Base-by-base conservation (phyloP, 2,329 filamentous ascomycete genomes). In the Phialemoniopsis sp. region DNA sequence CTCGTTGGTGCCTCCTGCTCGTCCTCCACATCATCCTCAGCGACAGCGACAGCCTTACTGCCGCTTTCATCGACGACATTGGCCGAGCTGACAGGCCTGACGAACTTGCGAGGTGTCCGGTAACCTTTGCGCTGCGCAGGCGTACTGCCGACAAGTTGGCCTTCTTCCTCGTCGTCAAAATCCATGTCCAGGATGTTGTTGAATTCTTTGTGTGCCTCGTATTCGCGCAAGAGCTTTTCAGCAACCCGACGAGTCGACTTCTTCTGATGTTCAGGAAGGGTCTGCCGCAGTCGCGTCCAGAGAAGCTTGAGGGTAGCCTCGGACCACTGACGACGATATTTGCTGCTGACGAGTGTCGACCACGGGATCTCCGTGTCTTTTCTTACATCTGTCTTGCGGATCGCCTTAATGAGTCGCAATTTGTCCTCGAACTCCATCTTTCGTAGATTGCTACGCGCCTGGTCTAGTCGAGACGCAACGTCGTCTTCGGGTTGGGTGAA, bases 351-450 rank as follows among this genome's bases (percentile, higher is more conserved):
- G 12, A 78, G 52, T 17, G 53, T 59, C 29, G 53, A 47, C 76
- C 76, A 80, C 0, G 66, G 66, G 31, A 80, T 75, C 34, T 68
- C 69, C 8, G 52, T 47, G 37, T 78, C 74, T 1, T 45, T 55
- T 8, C 53, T 49, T 2, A 60, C 68, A 3, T 58, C 58, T 4
- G 60, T 64, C 13, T 63, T 59, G 8, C 65, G 56, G 29, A 78
- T 67, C 3, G 67, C 62, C 29, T 60, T 50, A 0, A 73, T 53
- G 17, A 78, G 50, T 13, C 57, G 54, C 39, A 67, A 60, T 40
- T 70, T 72, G 40, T 76, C 70, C 14, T 58, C 50, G 40, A 66
- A 50, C 12, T 59, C 53, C 61, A 78, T 70, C 19, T 52, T 56
- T 2, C 51, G 53, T 13, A 71, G 56, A 31, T 71, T 63, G 17